phyloP scores from a whole-genome alignment of 257 asterid species.

The Nicotiana undulata region DNA sequence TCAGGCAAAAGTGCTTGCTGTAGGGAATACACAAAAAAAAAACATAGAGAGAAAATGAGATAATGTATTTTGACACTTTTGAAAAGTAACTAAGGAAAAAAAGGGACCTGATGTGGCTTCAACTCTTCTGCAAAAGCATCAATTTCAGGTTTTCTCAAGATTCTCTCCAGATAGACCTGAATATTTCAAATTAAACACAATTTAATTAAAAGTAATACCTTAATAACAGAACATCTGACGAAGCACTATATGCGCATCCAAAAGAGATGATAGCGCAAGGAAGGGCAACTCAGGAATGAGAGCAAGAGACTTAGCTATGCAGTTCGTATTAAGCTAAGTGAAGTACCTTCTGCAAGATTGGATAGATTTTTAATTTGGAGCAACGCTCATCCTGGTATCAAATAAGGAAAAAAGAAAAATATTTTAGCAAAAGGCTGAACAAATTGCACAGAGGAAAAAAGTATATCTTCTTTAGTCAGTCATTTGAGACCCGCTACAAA shows the following conservation, averaged over 20 bases:
- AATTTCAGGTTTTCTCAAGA: conserved; percentile 91
- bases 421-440: conserved; percentile 1
- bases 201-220: background rate
- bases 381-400: conserved; percentile 87
- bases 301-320: background rate
- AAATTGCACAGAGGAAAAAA: background rate
- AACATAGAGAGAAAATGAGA: background rate
- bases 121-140: conserved; percentile 96
- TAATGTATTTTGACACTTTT: conserved; percentile 4
- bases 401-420: conserved; percentile 3
- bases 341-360: conserved; percentile 93
- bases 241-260: background rate
- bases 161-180: conserved; percentile 95
- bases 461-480: background rate
- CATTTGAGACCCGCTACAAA: background rate
- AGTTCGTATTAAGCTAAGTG: conserved; percentile 5
- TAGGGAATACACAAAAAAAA: conserved; percentile 7
- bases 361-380: conserved; percentile 88
- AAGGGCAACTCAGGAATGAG: background rate
- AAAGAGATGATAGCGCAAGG: background rate
- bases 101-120: conserved; percentile 90
- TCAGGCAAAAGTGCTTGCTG: conserved; percentile 93
- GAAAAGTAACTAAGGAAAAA: background rate
- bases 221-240: conserved; percentile 2
- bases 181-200: conserved; percentile 16